Percentiles rank a stretch among this genome's conserved stretches.
Conservation (phyloP, 2,329 filamentous ascomycete species). For the Graphium sp. region DNA sequence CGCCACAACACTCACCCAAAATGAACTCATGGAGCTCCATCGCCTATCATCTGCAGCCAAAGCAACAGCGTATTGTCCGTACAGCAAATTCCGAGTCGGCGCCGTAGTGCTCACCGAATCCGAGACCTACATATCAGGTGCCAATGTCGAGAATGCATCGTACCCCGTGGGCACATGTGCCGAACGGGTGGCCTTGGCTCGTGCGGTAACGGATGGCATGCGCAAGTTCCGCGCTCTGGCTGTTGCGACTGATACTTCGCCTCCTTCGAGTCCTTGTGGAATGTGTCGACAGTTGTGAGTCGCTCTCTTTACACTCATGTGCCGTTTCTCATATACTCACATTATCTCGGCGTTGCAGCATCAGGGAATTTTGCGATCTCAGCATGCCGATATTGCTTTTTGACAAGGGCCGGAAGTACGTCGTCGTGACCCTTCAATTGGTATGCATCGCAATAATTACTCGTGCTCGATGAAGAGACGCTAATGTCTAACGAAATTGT, state of each 20-base stretch:
- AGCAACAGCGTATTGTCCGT: constrained; percentile 72
- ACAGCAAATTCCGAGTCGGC: constrained; percentile 85
- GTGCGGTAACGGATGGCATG: constrained; percentile 49
- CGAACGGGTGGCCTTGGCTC: constrained; percentile 76
- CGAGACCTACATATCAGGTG: constrained; percentile 47
- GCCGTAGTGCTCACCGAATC: constrained; percentile 47
- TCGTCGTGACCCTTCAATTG: constrained; percentile 56
- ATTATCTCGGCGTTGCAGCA: constrained; percentile 23
- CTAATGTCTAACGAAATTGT: constrained; percentile 4
- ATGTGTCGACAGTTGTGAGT: constrained; percentile 89
- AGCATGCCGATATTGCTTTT: constrained; percentile 79
- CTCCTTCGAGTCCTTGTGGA: constrained; percentile 66
- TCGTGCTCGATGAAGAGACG: no score
- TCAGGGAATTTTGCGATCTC: constrained; percentile 59
- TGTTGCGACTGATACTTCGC: constrained; percentile 63
- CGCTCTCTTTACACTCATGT: constrained; percentile 1
- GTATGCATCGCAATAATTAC: no score
- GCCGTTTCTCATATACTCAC: neutral
- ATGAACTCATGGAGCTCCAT: constrained; percentile 50
- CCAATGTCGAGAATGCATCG: constrained; percentile 83
- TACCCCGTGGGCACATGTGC: constrained; percentile 95
- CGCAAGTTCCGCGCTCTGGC: constrained; percentile 59
- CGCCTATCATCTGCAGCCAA: constrained; percentile 54
- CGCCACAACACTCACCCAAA: constrained; percentile 30
- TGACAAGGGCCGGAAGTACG: constrained; percentile 58